Base-by-base conservation (phyloP, 495 filamentous ascomycete genomes). In the Chaetomium cochliodes region DNA sequence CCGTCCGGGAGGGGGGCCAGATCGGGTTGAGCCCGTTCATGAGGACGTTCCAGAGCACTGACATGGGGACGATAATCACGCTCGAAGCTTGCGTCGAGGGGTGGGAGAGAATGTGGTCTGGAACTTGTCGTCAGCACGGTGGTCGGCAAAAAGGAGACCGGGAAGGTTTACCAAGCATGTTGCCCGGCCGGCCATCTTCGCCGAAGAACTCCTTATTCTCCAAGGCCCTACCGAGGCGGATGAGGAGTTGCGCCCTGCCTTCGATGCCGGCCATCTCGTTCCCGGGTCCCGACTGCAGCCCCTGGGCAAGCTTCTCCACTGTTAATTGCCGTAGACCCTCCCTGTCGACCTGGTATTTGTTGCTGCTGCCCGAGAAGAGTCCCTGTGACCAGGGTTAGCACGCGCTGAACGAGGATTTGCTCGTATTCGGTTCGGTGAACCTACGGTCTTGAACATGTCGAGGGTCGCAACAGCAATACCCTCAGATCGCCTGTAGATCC, bases 41-140 rank as follows among this genome's bases (percentile, higher is more conserved):
- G 0, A 98, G 82, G 15, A 92, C 86, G 56, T 84, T 82, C 94
- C 94, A 98, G 1, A 98, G 81, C 0, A 92, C 96, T 4, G 94
- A 92, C n/a, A 98, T 82, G 8, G 89, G 86, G 39, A 97, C 85
- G 60, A 98, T 91, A 2, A 93, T 91, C 15, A 91, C 87, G 3
- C 91, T 93, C 22, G 92, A 90, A 49, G 90, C 91, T 64, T 91
- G 86, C 12, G 96, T 97, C 0, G 90, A 86, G 0, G 93, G 88
- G 70, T 98, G 96, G 25, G 88, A 87, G n/a, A 98, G 84, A 56
- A 98, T 87, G 74, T 96, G 92, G 74, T 97, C 94, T 96, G 63
- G 37, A 18, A 2, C 7, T 26, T 47, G 22, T 22, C 33, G 63
- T 73, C 52, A 69, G 61, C 47, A 22, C 2, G 0, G 23, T 13